A percentile compares a stretch with the other conserved stretches of the same genome.
Conservation (phyloP, 2,329 filamentous ascomycete genomes). For the Dryadomyces sulphureus region DNA sequence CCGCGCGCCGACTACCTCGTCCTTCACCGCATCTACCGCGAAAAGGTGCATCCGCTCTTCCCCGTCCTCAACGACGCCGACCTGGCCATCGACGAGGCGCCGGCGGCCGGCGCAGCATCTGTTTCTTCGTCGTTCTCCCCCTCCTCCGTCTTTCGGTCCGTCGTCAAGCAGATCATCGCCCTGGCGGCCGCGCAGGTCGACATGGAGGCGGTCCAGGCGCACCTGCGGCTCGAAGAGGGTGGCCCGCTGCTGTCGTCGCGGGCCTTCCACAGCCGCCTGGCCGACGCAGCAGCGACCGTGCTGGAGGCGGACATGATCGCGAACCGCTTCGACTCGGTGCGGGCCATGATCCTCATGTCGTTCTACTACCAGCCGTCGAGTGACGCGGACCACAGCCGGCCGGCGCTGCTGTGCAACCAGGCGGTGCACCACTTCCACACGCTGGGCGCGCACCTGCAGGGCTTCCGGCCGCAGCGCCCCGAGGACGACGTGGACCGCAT, state of each 20-base stretch:
- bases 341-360: conserved; percentile 37
- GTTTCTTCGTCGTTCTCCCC: conserved; percentile 9
- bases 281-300: conserved; percentile 31
- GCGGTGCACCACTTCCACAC: conserved; percentile 44
- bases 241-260: conserved; percentile 25
- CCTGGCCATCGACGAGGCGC: conserved; percentile 11
- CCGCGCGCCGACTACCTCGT: conserved; percentile 29
- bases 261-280: conserved; percentile 33
- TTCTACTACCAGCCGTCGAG: conserved; percentile 43
- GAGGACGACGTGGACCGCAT: conserved; percentile 29
- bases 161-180: conserved; percentile 39
- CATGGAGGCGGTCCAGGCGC: conserved; percentile 22
- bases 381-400: conserved; percentile 37
- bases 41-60: conserved; percentile 40
- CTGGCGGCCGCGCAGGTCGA: conserved; percentile 35
- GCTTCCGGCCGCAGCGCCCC: conserved; percentile 18
- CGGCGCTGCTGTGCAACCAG: conserved; percentile 35
- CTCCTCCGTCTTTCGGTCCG: conserved; percentile 21
- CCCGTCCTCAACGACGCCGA: conserved; percentile 30
- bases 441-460: conserved; percentile 36
- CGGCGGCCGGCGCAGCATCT: neutral
- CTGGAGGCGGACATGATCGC: conserved; percentile 38
- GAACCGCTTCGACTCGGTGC: conserved; percentile 39
- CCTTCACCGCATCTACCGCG: conserved; percentile 30
- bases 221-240: conserved; percentile 28